Evolutionary conservation across 1,284 basidiomycete species (phyloP).

Genomic region (Neolentinus lepideus): DNA sequence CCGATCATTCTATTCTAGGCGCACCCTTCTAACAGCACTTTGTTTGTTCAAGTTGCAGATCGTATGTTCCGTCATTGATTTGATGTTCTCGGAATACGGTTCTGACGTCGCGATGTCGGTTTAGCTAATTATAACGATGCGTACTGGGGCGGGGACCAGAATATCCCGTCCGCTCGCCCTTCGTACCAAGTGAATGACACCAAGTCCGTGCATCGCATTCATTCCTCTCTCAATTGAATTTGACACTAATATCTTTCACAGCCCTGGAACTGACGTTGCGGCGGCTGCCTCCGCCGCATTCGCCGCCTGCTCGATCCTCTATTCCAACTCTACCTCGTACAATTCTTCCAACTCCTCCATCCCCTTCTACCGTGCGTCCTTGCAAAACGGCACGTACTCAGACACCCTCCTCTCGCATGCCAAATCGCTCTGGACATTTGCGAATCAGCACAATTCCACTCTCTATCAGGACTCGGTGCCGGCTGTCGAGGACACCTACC

Average conservation of each 20-base stretch:
- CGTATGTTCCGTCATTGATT: slow-evolving; percentile 24
- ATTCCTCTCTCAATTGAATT: neutral
- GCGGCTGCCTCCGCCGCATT: slow-evolving; percentile 82
- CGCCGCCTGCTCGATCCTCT: slow-evolving; percentile 78
- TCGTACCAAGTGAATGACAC: slow-evolving; percentile 75
- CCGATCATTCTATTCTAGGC: slow-evolving; percentile 39
- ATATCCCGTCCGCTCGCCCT: slow-evolving; percentile 69
- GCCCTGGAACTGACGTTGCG: slow-evolving; percentile 86
- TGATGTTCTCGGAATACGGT: neutral
- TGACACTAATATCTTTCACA: slow-evolving; percentile 9
- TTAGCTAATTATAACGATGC: slow-evolving; percentile 56
- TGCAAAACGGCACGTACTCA: slow-evolving; percentile 74
- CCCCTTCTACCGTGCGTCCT: slow-evolving; percentile 52
- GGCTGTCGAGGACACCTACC: slow-evolving; percentile 57
- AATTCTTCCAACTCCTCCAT: slow-evolving; percentile 32
- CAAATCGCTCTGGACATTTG: slow-evolving; percentile 64
- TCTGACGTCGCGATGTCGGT: neutral
- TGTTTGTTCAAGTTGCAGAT: slow-evolving; percentile 76
- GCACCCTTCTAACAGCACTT: slow-evolving; percentile 66
- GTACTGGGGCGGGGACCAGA: slow-evolving; percentile 86
- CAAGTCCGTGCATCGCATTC: slow-evolving; percentile 20
- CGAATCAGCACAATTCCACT: slow-evolving; percentile 44
- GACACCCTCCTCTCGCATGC: slow-evolving; percentile 67
- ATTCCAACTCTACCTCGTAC: slow-evolving; percentile 48
- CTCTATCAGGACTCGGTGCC: slow-evolving; percentile 66